phyloP scores from a whole-genome alignment of 1,284 basidiomycete genomes.

The Irpex sp. region DNA sequence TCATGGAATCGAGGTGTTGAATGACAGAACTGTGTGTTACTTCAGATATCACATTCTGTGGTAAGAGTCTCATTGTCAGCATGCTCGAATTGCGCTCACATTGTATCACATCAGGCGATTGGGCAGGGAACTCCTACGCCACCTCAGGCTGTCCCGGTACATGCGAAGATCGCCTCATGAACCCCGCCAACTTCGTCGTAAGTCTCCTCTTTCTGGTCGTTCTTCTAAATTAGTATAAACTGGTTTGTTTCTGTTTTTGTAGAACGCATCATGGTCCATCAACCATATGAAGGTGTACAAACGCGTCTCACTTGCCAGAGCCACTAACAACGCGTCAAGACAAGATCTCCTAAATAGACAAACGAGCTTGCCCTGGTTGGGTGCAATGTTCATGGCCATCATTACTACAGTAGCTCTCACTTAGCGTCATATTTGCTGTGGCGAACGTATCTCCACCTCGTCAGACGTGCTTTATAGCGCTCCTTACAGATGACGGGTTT shows the following conservation, averaged over 20 bases:
- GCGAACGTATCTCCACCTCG: too few species aligned
- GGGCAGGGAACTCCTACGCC: conserved; percentile 74
- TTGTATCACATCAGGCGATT: conserved; percentile 63
- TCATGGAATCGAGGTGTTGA: too few species aligned
- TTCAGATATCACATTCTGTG: conserved; percentile 80
- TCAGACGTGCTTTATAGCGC: too few species aligned
- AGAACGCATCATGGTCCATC: conserved; percentile 57
- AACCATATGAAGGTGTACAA: conserved; percentile 52
- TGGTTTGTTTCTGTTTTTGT: not conserved
- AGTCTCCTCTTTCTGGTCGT: conserved; percentile 17
- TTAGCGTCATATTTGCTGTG: too few species aligned
- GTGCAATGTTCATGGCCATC: not conserved
- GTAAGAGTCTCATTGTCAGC: conserved; percentile 29
- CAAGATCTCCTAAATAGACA: not conserved
- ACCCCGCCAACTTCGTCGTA: conserved; percentile 66
- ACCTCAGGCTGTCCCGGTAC: conserved; percentile 72
- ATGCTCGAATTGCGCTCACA: too few species aligned
- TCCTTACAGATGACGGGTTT: too few species aligned
- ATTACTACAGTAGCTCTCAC: too few species aligned
- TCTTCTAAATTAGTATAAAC: not conserved
- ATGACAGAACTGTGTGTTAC: not conserved
- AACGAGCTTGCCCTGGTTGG: not conserved
- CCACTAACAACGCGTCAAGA: not conserved
- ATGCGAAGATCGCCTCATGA: conserved; percentile 55
- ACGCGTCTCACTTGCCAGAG: conserved; percentile 30